Evolutionary conservation across 2,329 filamentous ascomycete species (phyloP).

Genomic region (Trichophyton rubrum): DNA sequence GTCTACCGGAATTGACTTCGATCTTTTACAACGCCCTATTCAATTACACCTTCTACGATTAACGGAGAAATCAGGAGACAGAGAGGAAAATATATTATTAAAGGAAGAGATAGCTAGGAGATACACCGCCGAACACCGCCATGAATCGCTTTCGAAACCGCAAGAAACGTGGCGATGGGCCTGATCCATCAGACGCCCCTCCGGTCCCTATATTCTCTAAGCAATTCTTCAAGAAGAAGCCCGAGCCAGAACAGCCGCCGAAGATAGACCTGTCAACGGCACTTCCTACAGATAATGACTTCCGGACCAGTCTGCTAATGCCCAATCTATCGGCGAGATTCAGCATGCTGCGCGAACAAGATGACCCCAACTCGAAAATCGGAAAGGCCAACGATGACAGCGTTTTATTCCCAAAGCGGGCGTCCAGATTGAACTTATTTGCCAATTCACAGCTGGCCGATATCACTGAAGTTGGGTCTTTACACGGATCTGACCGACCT

Average conservation of each 20-base stretch:
- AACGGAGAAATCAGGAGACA: background rate
- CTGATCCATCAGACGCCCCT: conserved; percentile 16
- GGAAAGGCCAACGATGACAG: conserved; percentile 95
- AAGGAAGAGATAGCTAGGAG: no score
- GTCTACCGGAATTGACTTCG: background rate
- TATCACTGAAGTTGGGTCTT: conserved; percentile 82
- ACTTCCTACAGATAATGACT: conserved; percentile 74
- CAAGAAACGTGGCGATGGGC: conserved; percentile 26
- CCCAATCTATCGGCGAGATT: conserved; percentile 87
- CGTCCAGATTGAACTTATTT: conserved; percentile 65
- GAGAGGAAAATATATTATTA: background rate
- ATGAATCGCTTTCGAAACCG: conserved; percentile 34
- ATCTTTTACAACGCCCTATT: background rate
- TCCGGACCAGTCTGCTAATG: conserved; percentile 92
- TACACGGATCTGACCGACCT: conserved; percentile 47
- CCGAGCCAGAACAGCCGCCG: conserved; percentile 39
- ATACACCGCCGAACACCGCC: background rate
- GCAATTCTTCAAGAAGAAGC: conserved; percentile 40
- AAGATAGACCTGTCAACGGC: conserved; percentile 61
- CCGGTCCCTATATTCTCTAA: conserved; percentile 23
- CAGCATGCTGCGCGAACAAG: conserved; percentile 91
- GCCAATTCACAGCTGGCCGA: conserved; percentile 57
- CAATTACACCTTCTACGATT: background rate
- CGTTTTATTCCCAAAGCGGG: conserved; percentile 69
- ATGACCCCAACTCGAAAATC: conserved; percentile 76